These are phyloP conservation scores for Euryodendron excelsum DNA, from an alignment of 148 eudicot genomes.

Conservation along the genomic window DNA sequence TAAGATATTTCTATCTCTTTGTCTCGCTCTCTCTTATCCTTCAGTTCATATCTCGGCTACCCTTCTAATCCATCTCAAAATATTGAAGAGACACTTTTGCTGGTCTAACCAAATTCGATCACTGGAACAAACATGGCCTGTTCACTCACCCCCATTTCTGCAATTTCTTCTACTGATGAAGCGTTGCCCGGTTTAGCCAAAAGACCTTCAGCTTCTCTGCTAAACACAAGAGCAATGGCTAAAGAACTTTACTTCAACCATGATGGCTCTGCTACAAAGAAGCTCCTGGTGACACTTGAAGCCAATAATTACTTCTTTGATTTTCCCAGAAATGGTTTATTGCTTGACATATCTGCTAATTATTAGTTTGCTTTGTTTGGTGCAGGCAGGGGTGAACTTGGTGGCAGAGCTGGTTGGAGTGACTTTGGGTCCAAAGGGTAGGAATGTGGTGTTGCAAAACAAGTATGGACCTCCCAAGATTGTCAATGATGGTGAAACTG, in stretches of 20 bases:
- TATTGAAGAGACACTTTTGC: no score
- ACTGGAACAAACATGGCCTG: slow-evolving; percentile 35
- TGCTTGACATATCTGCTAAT: background rate
- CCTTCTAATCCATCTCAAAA: background rate
- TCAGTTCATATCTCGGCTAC: background rate
- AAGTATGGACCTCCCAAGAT: slow-evolving; percentile 98
- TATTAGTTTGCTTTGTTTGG: background rate
- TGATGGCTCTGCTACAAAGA: slow-evolving; percentile 75
- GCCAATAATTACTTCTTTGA: background rate
- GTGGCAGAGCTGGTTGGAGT: slow-evolving; percentile 89
- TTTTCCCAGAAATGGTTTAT: background rate
- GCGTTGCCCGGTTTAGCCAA: slow-evolving; percentile 15
- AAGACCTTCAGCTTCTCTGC: slow-evolving; percentile 17
- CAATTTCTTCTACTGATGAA: slow-evolving; percentile 29
- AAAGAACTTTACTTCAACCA: slow-evolving; percentile 81
- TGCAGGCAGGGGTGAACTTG: slow-evolving; percentile 81
- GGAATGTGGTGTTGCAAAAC: slow-evolving; percentile 86
- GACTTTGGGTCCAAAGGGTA: slow-evolving; percentile 94
- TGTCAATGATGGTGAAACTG: slow-evolving; percentile 98
- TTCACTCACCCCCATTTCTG: slow-evolving; percentile 32
- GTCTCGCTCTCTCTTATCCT: slow-evolving; percentile 6
- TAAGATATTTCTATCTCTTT: background rate
- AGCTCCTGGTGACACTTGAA: slow-evolving; percentile 59
- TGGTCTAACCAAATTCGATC: background rate
- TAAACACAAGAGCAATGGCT: slow-evolving; percentile 52